Base-by-base conservation (phyloP, 1,284 basidiomycete genomes). In the Cryptococcus sp. region DNA sequence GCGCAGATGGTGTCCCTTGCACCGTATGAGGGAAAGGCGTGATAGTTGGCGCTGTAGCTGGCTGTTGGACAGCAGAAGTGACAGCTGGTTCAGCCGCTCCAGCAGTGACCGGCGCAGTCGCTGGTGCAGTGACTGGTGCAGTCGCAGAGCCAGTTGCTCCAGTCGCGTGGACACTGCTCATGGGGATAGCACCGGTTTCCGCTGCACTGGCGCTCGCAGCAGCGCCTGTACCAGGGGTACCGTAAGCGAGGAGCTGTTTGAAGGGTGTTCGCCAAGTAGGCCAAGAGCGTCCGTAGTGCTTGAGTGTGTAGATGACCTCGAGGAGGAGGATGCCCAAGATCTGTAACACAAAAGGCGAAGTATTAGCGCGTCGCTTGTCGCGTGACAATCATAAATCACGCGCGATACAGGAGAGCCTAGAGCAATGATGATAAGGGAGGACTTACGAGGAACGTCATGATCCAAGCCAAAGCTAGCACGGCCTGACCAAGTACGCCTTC, bases 291-390 rank as follows among this genome's bases (percentile, higher is more conserved):
- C 69, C 72, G 57, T 60, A 62, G 63, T 66, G 60, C 20, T 43
- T 57, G 48, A 73, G 50, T 19, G 68, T 69, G 60, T 64, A 68
- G 56, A 66, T 62, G 50, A 74, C 64, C 57, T 74, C 65, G 53
- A 63, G 60, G 51, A 71, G 53, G 57, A 76, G 65, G 53, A 72
- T 68, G 50, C 64, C 72, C 39, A 74, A 56, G 51, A 72, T 59
- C 71, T 72, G 49, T 5, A 19, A 2, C 5, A n/a, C n/a, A n/a
- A n/a, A n/a, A 19, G 49, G 25, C n/a, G 13, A 47, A 13, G 41
- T 25, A 10, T 50, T 45, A 59, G 39, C 16, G 4, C 46, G 16
- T 41, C 3, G 17, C 43, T 15, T 47, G 17, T 25, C 35, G 47
- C 43, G 27, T 1, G 45, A 45, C 35, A 46, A 40, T 39, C 22